Percentiles rank a stretch among this genome's conserved stretches.
These are phyloP conservation scores for Mercurialis annua DNA, from an alignment of 345 rosid genomes.

Conservation along the genomic window DNA sequence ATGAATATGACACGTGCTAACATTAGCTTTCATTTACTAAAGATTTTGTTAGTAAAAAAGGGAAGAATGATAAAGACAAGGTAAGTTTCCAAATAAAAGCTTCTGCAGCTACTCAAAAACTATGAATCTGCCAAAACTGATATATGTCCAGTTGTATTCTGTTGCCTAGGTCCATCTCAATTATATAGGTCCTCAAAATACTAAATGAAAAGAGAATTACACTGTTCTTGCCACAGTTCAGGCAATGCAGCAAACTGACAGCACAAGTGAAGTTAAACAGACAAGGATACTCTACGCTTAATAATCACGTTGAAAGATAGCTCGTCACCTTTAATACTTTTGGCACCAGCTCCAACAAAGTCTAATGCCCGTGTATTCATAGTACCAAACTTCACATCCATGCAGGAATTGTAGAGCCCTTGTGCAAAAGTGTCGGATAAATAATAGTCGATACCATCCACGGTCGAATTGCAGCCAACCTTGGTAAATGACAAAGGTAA, in stretches of 20 bases:
- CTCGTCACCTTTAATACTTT: conserved; percentile 21
- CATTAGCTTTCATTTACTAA: background rate
- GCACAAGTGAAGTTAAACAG: background rate
- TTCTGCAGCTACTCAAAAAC: background rate
- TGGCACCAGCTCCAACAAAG: conserved; percentile 31
- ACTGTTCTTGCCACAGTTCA: background rate
- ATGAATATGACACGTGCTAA: background rate
- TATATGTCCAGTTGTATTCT: background rate
- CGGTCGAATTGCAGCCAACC: conserved; percentile 26
- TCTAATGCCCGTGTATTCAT: conserved; percentile 31
- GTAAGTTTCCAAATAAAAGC: background rate
- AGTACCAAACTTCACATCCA: conserved; percentile 29
- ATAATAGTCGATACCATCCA: conserved; percentile 29
- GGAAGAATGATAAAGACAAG: background rate
- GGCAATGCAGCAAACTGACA: conserved; percentile 7
- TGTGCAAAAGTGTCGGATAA: conserved; percentile 20
- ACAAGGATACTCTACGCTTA: background rate
- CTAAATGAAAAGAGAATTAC: background rate
- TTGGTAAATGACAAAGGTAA: conserved; percentile 5
- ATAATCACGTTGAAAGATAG: background rate
- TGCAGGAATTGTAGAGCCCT: conserved; percentile 24
- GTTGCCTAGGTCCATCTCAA: background rate
- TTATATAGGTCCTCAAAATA: background rate
- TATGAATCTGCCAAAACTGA: background rate
- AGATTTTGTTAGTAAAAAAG: background rate